Evolutionary conservation across 331 rosid genomes (phyloP).

Genomic region (Quercus lobata): DNA sequence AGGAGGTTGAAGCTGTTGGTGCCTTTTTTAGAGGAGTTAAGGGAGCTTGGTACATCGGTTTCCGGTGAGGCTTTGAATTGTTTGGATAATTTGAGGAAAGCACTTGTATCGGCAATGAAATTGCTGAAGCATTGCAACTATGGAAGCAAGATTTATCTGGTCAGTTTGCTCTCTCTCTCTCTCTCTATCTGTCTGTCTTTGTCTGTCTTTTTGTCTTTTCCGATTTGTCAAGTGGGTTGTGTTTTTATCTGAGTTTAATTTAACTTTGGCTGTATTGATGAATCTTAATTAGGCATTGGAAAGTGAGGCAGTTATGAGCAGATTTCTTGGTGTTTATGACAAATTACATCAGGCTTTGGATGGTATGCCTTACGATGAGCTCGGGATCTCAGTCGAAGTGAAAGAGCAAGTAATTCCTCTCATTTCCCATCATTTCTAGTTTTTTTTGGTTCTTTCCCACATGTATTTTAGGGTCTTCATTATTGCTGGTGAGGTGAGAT

Average conservation of each 20-base stretch:
- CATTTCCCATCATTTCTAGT: background rate
- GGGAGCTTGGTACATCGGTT: slow-evolving; percentile 33
- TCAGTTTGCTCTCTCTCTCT: background rate
- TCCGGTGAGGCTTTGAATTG: slow-evolving; percentile 19
- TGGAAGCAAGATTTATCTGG: slow-evolving; percentile 81
- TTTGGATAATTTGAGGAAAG: slow-evolving; percentile 50
- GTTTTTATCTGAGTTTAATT: background rate
- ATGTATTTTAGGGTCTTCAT: background rate
- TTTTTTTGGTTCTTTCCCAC: background rate
- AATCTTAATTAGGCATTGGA: slow-evolving; percentile 46
- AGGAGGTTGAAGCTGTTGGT: slow-evolving; percentile 64
- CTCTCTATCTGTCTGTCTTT: background rate
- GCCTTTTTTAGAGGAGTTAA: slow-evolving; percentile 65
- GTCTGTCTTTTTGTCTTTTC: background rate
- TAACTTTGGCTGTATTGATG: background rate
- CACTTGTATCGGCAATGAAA: slow-evolving; percentile 40
- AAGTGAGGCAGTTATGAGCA: slow-evolving; percentile 46
- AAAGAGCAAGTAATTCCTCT: slow-evolving; percentile 50
- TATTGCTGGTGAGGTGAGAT: background rate
- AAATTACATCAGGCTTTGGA: slow-evolving; percentile 45
- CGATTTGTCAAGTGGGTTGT: background rate
- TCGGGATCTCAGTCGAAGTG: slow-evolving; percentile 62
- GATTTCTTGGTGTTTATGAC: slow-evolving; percentile 48
- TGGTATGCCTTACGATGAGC: slow-evolving; percentile 39
- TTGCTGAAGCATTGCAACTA: slow-evolving; percentile 50